Conservation (phyloP, 768 basidiomycete species). For the Pulveroboletus frians region DNA sequence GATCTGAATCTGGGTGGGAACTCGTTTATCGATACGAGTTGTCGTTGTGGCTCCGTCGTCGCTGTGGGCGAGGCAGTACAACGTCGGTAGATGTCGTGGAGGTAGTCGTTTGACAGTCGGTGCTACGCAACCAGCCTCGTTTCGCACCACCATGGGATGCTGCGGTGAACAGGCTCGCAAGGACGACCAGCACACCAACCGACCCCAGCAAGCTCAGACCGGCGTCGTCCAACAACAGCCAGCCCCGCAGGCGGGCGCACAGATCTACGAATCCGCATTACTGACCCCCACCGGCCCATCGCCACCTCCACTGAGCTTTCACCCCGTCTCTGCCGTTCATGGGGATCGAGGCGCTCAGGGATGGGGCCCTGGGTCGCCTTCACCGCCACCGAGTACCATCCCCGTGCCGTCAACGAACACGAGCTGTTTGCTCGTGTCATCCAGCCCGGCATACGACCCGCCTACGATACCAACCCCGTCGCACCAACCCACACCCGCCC, state of each 20-base stretch:
- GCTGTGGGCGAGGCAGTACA: too few species aligned
- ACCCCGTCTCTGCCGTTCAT: conserved; percentile 22
- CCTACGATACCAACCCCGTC: conserved; percentile 11
- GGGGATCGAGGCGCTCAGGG: conserved; percentile 13
- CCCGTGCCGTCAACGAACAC: neutral
- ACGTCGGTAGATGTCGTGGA: too few species aligned
- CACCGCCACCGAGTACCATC: conserved; percentile 25
- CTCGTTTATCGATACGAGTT: too few species aligned
- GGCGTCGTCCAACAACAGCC: conserved; percentile 53
- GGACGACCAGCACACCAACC: conserved; percentile 33
- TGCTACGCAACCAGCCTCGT: too few species aligned
- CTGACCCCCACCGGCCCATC: conserved; percentile 39
- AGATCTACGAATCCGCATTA: conserved; percentile 34
- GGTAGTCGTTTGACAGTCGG: too few species aligned
- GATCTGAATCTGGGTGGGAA: too few species aligned
- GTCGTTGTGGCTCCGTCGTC: too few species aligned
- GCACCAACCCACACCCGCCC: conserved; percentile 25
- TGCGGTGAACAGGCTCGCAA: conserved; percentile 49
- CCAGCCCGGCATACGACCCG: neutral
- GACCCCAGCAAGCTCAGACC: conserved; percentile 22
- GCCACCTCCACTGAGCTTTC: conserved; percentile 41
- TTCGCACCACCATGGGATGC: conserved; percentile 49
- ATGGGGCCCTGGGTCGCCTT: conserved; percentile 30
- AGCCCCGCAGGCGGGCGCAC: conserved; percentile 30
- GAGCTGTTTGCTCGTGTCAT: neutral